These are phyloP conservation scores for Grammothele lineata DNA, from an alignment of 768 basidiomycete species.

Conservation along the genomic window DNA sequence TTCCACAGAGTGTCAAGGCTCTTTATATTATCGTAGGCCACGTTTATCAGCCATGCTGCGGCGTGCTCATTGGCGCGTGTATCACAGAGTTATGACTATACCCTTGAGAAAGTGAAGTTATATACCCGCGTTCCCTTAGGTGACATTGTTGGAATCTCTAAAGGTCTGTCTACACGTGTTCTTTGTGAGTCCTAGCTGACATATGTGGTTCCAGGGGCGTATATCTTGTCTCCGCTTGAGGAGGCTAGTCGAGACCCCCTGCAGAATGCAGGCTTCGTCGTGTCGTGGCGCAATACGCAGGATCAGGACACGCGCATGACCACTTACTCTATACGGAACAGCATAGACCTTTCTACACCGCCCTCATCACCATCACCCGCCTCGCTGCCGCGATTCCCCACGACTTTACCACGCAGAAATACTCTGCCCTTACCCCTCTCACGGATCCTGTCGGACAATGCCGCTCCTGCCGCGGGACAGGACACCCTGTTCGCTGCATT, in stretches of 20 bases:
- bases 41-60: too few species aligned
- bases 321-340: slow-evolving; percentile 85
- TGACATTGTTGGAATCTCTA: slow-evolving; percentile 71
- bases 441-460: slow-evolving; percentile 34
- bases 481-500: slow-evolving; percentile 65
- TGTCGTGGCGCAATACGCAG: slow-evolving; percentile 72
- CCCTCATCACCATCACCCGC: slow-evolving; percentile 11
- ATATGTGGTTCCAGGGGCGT: slow-evolving; percentile 58
- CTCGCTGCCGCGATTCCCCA: slow-evolving; percentile 4
- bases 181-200: neutral
- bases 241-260: slow-evolving; percentile 83
- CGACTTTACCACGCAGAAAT: slow-evolving; percentile 14
- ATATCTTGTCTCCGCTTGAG: slow-evolving; percentile 91
- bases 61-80: neutral
- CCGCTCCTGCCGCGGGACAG: slow-evolving; percentile 26
- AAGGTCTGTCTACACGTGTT: slow-evolving; percentile 45
- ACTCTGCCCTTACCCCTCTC: slow-evolving; percentile 25
- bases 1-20: slow-evolving; percentile 38
- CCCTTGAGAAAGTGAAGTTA: slow-evolving; percentile 84
- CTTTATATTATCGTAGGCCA: slow-evolving; percentile 73
- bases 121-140: slow-evolving; percentile 88
- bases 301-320: slow-evolving; percentile 67
- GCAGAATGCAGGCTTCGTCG: slow-evolving; percentile 85
- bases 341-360: slow-evolving; percentile 32
- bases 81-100: slow-evolving; percentile 85